Conservation (phyloP, 2,329 filamentous ascomycete genomes). For the Chrysoporthe austroafricana region DNA sequence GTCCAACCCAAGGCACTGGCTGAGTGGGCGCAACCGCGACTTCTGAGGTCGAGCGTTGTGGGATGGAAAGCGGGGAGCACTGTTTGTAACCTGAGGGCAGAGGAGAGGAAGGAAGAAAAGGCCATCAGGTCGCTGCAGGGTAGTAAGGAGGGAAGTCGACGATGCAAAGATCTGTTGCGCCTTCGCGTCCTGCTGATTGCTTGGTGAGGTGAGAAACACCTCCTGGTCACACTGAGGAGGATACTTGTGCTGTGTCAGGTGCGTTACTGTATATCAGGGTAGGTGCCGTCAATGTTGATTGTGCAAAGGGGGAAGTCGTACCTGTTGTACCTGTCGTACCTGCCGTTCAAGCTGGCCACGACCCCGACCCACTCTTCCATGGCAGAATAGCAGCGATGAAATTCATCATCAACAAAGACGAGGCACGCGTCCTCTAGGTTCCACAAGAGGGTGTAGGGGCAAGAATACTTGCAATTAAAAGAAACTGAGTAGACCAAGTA, state of each 20-base stretch:
- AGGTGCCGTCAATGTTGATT: background rate
- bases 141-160: background rate
- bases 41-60: background rate
- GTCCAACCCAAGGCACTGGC: background rate
- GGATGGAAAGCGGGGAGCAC: background rate
- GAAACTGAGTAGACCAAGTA: background rate
- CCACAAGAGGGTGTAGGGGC: background rate
- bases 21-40: background rate
- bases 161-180: background rate
- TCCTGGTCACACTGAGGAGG: background rate
- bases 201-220: background rate
- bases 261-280: background rate
- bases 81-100: background rate
- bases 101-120: background rate
- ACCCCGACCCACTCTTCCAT: background rate
- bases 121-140: background rate
- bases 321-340: slow-evolving; percentile 2
- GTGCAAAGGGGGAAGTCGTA: background rate
- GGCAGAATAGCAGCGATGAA: background rate
- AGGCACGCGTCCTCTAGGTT: background rate
- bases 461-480: background rate
- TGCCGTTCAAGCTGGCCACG: background rate
- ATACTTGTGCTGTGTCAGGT: background rate
- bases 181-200: background rate
- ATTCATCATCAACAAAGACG: background rate